Evolutionary conservation across 2,329 filamentous ascomycete genomes (phyloP).

Genomic region (Trichoderma sp.): DNA sequence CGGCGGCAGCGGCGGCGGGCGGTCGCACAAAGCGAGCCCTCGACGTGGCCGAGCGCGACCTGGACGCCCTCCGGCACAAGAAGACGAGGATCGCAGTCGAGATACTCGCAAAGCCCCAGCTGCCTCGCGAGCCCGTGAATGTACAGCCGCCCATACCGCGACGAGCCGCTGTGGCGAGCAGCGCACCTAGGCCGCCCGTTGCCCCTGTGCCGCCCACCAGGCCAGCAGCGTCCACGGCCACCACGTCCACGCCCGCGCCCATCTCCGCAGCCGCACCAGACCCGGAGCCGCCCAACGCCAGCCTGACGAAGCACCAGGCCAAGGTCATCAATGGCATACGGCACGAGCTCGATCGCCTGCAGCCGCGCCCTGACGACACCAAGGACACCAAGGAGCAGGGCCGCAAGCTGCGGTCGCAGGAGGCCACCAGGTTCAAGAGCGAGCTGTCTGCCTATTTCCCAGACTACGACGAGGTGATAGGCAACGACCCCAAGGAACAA

Average conservation of each 20-base stretch:
- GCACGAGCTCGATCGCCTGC: constrained; percentile 61
- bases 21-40: constrained; percentile 54
- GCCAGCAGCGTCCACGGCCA: constrained; percentile 30
- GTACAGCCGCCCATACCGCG: constrained; percentile 35
- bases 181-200: constrained; percentile 15
- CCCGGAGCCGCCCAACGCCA: constrained; percentile 36
- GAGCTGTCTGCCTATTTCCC: constrained; percentile 89
- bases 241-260: constrained; percentile 23
- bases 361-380: constrained; percentile 51
- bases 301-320: constrained; percentile 55
- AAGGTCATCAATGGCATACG: constrained; percentile 64
- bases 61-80: constrained; percentile 51
- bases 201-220: constrained; percentile 29
- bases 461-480: constrained; percentile 92
- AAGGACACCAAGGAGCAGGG: constrained; percentile 63
- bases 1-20: constrained; percentile 38
- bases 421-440: constrained; percentile 84
- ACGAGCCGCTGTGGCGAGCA: constrained; percentile 30
- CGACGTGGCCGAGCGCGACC: constrained; percentile 49
- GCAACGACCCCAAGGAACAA: constrained; percentile 75
- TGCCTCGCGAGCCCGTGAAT: constrained; percentile 35
- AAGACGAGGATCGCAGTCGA: constrained; percentile 57
- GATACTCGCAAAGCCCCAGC: constrained; percentile 45
- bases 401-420: constrained; percentile 80
- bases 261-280: constrained; percentile 23